phyloP scores from a whole-genome alignment of 2,329 filamentous ascomycete genomes.

The Colletotrichum noveboracense region DNA sequence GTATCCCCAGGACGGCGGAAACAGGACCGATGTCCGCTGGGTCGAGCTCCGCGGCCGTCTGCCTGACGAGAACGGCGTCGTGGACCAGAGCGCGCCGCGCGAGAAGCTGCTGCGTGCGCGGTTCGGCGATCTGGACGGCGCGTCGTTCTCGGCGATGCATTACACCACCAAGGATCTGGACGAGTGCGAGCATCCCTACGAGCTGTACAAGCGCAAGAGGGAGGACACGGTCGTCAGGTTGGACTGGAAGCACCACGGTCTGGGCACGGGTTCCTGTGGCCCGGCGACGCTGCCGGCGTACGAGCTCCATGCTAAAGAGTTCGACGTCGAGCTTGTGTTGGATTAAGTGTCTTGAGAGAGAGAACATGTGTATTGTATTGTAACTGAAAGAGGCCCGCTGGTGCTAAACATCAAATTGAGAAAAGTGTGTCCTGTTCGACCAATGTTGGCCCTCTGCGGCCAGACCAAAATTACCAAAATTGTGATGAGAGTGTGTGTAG shows the following conservation, averaged over 20 bases:
- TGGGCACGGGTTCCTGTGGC: constrained; percentile 68
- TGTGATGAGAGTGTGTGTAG: neutral
- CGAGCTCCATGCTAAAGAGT: constrained; percentile 45
- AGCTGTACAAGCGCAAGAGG: constrained; percentile 54
- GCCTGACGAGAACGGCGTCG: constrained; percentile 25
- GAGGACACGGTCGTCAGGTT: constrained; percentile 62
- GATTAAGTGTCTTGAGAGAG: constrained; percentile 33
- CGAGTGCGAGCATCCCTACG: constrained; percentile 62
- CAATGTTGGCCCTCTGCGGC: rapidly evolving
- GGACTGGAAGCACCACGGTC: constrained; percentile 66
- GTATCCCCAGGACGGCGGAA: constrained; percentile 71
- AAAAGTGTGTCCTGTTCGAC: neutral
- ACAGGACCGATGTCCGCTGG: constrained; percentile 68
- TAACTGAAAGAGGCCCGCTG: neutral
- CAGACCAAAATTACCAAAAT: neutral
- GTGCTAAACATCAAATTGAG: neutral
- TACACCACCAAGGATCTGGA: constrained; percentile 61
- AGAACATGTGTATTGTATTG: neutral
- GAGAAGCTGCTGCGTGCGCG: constrained; percentile 44
- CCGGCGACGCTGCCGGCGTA: constrained; percentile 58
- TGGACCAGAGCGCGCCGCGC: neutral
- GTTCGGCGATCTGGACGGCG: constrained; percentile 51
- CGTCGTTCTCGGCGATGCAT: constrained; percentile 61
- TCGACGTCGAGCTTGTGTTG: constrained; percentile 48
- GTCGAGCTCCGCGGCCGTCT: constrained; percentile 47